These are phyloP conservation scores for Brassica juncea DNA, from an alignment of 345 rosid genomes.

Conservation along the genomic window DNA sequence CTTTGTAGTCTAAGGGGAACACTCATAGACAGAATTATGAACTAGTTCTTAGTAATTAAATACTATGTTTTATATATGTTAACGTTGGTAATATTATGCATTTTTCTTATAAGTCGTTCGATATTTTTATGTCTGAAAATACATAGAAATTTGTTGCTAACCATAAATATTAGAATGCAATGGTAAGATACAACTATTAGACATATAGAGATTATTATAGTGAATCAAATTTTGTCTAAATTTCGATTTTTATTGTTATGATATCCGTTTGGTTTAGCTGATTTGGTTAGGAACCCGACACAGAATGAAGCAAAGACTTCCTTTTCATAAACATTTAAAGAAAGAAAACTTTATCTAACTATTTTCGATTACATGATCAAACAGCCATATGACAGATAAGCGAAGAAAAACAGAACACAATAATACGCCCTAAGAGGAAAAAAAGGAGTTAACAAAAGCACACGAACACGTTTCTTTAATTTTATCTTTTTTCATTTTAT, in stretches of 20 bases:
- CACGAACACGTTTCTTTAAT: conserved; percentile 11
- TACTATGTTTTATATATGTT: neutral
- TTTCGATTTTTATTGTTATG: neutral
- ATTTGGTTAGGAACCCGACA: conserved; percentile 3
- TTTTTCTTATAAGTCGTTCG: neutral
- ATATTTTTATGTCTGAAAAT: neutral
- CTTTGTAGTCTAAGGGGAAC: neutral
- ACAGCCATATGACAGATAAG: neutral
- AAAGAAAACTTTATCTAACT: conserved; percentile 5
- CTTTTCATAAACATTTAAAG: neutral
- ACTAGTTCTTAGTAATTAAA: neutral
- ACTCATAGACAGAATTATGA: neutral
- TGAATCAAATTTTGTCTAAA: neutral
- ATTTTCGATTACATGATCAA: conserved; percentile 32
- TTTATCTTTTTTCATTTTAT: neutral
- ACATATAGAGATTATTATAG: neutral
- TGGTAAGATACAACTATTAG: neutral
- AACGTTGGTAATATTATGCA: neutral
- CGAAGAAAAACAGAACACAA: neutral
- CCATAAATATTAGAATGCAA: neutral
- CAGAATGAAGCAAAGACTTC: conserved; percentile 15
- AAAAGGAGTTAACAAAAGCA: conserved; percentile 6
- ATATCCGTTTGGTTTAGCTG: conserved; percentile 4
- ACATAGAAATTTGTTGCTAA: neutral
- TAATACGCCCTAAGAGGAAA: neutral